Evolutionary conservation across 192 early-diverging fungal genomes (phyloP).

Genomic region (Radiomyces spectabilis): DNA sequence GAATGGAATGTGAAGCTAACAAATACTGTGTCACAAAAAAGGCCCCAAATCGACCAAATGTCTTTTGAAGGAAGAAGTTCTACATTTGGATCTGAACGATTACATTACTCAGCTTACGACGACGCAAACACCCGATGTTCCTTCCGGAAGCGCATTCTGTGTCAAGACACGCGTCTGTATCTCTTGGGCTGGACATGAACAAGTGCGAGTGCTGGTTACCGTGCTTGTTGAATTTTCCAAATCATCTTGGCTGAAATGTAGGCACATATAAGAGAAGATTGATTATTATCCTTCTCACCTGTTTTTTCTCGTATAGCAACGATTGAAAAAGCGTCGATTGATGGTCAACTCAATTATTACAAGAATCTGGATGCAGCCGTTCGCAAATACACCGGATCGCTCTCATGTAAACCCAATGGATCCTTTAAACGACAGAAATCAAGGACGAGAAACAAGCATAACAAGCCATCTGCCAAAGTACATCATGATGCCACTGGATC

Average conservation of each 20-base stretch:
- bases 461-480: no score
- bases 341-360: slow-evolving; percentile 34
- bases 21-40: slow-evolving; percentile 14
- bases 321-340: slow-evolving; percentile 31
- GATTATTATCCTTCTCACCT: background rate
- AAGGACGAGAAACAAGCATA: no score
- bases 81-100: slow-evolving; percentile 36
- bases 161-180: slow-evolving; percentile 50
- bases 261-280: slow-evolving; percentile 2
- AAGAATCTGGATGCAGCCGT: slow-evolving; percentile 31
- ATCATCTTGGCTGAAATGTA: slow-evolving; percentile 43
- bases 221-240: slow-evolving; percentile 47
- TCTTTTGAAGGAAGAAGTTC: slow-evolving; percentile 37
- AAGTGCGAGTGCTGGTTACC: slow-evolving; percentile 39
- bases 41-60: slow-evolving; percentile 52
- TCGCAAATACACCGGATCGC: slow-evolving; percentile 31
- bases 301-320: slow-evolving; percentile 13
- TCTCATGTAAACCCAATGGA: no score
- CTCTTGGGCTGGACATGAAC: slow-evolving; percentile 36
- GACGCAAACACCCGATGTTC: slow-evolving; percentile 51
- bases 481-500: no score
- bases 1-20: slow-evolving; percentile 18
- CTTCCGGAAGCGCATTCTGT: slow-evolving; percentile 43
- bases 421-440: background rate
- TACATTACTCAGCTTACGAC: slow-evolving; percentile 40